These are phyloP conservation scores for Fusarium cicatricum DNA, from an alignment of 2,329 filamentous ascomycete genomes.

Conservation along the genomic window DNA sequence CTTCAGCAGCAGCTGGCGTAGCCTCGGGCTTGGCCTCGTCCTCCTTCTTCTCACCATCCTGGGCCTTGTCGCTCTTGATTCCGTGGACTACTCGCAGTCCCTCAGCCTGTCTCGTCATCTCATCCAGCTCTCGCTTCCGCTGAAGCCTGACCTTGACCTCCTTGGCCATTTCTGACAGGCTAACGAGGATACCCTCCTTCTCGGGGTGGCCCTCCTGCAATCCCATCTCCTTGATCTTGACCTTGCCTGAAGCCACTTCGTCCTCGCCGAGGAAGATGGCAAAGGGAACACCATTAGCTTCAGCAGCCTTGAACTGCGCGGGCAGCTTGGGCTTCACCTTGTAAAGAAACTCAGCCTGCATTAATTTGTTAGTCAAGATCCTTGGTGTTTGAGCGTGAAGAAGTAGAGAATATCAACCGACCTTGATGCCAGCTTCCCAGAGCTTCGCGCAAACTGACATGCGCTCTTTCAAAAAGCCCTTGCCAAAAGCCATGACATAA, in stretches of 20 bases:
- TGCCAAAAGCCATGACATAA: conserved; percentile 94
- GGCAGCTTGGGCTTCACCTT: conserved; percentile 91
- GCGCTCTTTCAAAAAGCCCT: conserved; percentile 84
- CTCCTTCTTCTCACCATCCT: conserved; percentile 27
- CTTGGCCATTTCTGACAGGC: conserved; percentile 66
- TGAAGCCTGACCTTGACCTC: conserved; percentile 64
- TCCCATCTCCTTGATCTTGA: conserved; percentile 83
- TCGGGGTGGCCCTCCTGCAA: conserved; percentile 84
- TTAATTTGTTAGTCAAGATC: conserved; percentile 17
- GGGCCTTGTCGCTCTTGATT: conserved; percentile 47
- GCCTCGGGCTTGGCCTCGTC: conserved; percentile 20
- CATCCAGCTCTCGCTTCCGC: conserved; percentile 55
- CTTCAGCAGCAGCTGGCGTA: conserved; percentile 20
- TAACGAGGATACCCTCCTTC: conserved; percentile 84
- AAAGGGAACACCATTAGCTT: conserved; percentile 80
- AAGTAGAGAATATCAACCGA: conserved; percentile 43
- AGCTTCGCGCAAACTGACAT: conserved; percentile 80
- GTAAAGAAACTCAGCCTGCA: conserved; percentile 81
- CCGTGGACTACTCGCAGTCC: conserved; percentile 58
- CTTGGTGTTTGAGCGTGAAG: too few relatives aligned
- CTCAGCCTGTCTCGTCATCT: conserved; percentile 53
- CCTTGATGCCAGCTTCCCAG: conserved; percentile 89
- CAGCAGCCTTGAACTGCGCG: conserved; percentile 90
- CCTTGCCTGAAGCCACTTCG: conserved; percentile 82
- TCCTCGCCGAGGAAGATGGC: conserved; percentile 92